Evolutionary conservation across 1,284 basidiomycete species (phyloP), one percentile per base, ranked within the genome.

Genomic region (Rhizopogon parksii): DNA sequence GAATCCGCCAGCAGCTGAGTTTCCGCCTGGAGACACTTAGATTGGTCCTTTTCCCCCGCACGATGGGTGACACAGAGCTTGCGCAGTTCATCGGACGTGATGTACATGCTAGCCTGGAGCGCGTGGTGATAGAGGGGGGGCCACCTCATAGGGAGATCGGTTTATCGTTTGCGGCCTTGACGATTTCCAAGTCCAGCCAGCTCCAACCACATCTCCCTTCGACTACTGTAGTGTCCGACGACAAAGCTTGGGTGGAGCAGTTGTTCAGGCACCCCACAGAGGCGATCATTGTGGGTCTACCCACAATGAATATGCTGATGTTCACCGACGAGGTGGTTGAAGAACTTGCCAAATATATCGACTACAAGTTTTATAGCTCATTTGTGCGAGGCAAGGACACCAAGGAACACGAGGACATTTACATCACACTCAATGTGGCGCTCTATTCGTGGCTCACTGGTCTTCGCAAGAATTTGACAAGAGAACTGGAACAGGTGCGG

Each of bases 251-350:
- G 84, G 66, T 86, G 14, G 65, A 68, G 14, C 66, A 68, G 0
- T 67, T 88, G 6, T 70, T 83, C 56, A 76, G 77, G 58, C 74
- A 77, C 37, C 78, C 83, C 0, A 62, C 71, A 3, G 82, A 88
- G 57, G 81, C 85, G 0, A 87, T 73, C 30, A 88, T 91, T 49
- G 84, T 88, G 47, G 85, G 85, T 7, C 66, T 90, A 30, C 88
- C 88, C 6, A 79, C 85, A 2, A 89, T 90, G 85, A 76, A 75
- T 50, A 87, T 91, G 72, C 73, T 77, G 47, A 91, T 91, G 87
- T 67, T 71, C 46, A 87, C 84, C 56, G 78, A 87, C 53, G 83
- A 88, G 59, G 63, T 58, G 3, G 50, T 65, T 14, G 67, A 72
- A 46, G 74, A 76, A 12, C 53, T 59, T 9, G 60, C 59, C 34